Evolutionary conservation across 2,329 filamentous ascomycete species (phyloP), one percentile per base, ranked within the genome.

Genomic region (Aschersonia sp.): DNA sequence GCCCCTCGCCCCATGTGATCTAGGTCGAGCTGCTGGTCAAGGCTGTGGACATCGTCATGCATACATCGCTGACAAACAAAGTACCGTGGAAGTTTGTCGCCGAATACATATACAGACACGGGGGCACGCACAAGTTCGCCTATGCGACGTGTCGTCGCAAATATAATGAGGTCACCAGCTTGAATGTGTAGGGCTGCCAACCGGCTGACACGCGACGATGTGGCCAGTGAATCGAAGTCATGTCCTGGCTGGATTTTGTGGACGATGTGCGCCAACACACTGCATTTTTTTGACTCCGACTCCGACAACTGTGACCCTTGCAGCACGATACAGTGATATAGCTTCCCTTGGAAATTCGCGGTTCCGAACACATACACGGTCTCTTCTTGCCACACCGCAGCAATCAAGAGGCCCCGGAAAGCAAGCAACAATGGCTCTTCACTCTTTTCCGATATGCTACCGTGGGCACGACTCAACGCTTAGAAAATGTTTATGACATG

Each of bases 81-180:
- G 63, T 76, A 9, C 66, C 72, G 2, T 83, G 78, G 79, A 77
- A 77, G 55, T 59, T 66, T 30, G 72, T 81, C 2, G 70, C 73
- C 1, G 63, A 73, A 22, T 73, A 73, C 53, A 79, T 82, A 40
- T 54, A 56, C 11, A 52, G 63, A 0, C 59, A 71, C 41, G 76
- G 74, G 1, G 76, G 74, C 2, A 72, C 72, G 3, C 81, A 81
- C 57, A 66, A 65, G 44, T 83, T 81, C 55, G 76, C 76, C 7
- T 70, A 73, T 52, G 69, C 73, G 9, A 79, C 77, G 0, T 78
- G 76, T 53, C 71, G 72, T 37, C 77, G 74, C 62, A 72, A 73
- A 49, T 81, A 42, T 39, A 14, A 4, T 7, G 46, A 44, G 9
- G 14, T 40, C 30, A 47, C 40, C 0, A n/a, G n/a, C 1, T 10